Evolutionary conservation across 2,329 filamentous ascomycete genomes (phyloP).

Genomic region (Aureobasidium sp.): DNA sequence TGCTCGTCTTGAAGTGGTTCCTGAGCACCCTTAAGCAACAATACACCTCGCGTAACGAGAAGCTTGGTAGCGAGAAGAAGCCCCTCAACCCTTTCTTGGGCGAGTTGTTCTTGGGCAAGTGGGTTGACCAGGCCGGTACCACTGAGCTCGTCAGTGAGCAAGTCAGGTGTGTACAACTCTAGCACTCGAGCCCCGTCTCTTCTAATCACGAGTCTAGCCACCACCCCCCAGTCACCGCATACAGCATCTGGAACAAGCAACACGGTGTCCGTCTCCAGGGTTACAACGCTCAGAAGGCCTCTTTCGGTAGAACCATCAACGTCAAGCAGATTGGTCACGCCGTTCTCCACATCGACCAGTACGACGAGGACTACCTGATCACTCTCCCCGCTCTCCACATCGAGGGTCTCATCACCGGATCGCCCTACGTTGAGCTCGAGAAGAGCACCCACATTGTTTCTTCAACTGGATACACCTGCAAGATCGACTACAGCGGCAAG

Average conservation of each 20-base stretch:
- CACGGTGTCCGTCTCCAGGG: slow-evolving; percentile 69
- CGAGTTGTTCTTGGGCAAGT: slow-evolving; percentile 86
- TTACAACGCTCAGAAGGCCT: slow-evolving; percentile 94
- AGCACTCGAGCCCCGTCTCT: too few relatives aligned
- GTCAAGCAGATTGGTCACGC: slow-evolving; percentile 76
- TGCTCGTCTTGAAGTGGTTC: slow-evolving; percentile 95
- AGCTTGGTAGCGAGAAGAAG: slow-evolving; percentile 89
- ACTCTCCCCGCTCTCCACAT: slow-evolving; percentile 88
- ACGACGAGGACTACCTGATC: slow-evolving; percentile 72
- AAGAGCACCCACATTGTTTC: slow-evolving; percentile 77
- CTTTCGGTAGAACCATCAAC: slow-evolving; percentile 86
- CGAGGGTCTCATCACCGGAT: slow-evolving; percentile 78
- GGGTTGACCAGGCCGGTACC: slow-evolving; percentile 72
- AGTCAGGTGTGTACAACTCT: slow-evolving; percentile 52
- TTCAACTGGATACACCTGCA: slow-evolving; percentile 75
- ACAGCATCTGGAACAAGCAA: slow-evolving; percentile 79
- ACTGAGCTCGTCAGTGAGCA: slow-evolving; percentile 89
- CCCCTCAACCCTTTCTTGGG: slow-evolving; percentile 93
- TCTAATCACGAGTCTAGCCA: slow-evolving; percentile 42
- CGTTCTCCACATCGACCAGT: slow-evolving; percentile 61
- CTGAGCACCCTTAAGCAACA: slow-evolving; percentile 86
- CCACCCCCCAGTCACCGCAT: slow-evolving; percentile 90
- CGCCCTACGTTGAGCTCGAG: slow-evolving; percentile 87
- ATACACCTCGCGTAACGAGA: slow-evolving; percentile 66
- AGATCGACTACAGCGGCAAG: slow-evolving; percentile 87